Evolutionary conservation across 2,329 filamentous ascomycete species (phyloP), one percentile per base, ranked within the genome.

Genomic region (Sclerotinia borealis): DNA sequence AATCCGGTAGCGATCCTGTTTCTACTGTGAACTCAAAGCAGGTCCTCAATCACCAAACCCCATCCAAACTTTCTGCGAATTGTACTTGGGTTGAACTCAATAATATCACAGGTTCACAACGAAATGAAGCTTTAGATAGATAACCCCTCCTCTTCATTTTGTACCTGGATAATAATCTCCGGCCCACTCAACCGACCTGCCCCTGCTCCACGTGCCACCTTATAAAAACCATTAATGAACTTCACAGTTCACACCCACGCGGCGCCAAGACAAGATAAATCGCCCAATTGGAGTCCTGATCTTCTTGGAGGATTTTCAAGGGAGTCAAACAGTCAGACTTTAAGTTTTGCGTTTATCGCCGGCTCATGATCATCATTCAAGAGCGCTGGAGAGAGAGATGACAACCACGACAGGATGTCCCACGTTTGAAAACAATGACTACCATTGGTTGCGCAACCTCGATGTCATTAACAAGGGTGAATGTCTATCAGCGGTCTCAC

Each of bases 91-190:
- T 22, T 51, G n/a, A 11, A 22, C 3, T 22, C 11, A n/a, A n/a
- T n/a, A 51, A 13, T 34, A 34, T 51, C 49, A 22, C 3, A 17
- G 29, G 7, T 27, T 27, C 3, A 39, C 29, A n/a, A 34, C 27
- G 15, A 58, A 34, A 47, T 47, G 27, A 45, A 34, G n/a, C 39
- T 17, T 45, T 39, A 31, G 17, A n/a, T 39, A 31, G 17, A n/a
- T 45, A 13, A 47, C 41, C 56, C 43, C 43, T 39, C 41, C 22
- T n/a, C 25, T 41, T 54, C 6, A 19, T 54, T 41, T n/a, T n/a
- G 51, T 54, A 54, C 51, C 51, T 54, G 36, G 22, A 59, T 54
- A 13, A 37, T 54, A 54, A 54, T 59, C 34, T 59, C 55, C 55
- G n/a, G 41, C 25, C 41, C 29, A 59, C 43, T 43, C 43, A 37